Base-by-base conservation (phyloP, 495 filamentous ascomycete species). In the Physcia stellaris region DNA sequence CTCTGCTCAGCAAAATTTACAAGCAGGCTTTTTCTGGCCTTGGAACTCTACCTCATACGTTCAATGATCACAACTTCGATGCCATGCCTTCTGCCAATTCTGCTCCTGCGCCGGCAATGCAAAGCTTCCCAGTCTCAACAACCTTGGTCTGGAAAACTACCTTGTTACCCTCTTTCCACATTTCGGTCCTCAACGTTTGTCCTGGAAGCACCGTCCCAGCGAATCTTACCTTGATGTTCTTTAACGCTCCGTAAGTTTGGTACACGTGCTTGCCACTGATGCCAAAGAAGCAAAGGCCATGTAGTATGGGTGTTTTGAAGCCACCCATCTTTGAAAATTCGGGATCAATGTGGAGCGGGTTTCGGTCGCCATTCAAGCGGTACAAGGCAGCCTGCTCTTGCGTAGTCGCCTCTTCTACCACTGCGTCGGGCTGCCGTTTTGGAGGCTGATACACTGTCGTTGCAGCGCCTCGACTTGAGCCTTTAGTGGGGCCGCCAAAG, bases 361-460 rank as follows among this genome's bases (percentile, higher is more conserved):
- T 93, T 32, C 86, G 77, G 59, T 98, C 90, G 22, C 90, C 90
- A 48, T 79, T 86, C 32, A 98, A 68, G 11, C 90, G 75, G 68
- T 98, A 98, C n/a, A 98, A 55, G 2, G 83, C 87, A 11, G 90
- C 90, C 67, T 98, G 90, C 57, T 93, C 88, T 56, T 86, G 80
- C 11, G 77, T 83, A 19, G 90, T 98, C 66, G 77, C 78, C 63
- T 87, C 82, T 66, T 95, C 87, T 19, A 83, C 71, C 4, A 92
- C 74, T 22, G 71, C 70, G 54, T 98, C 92, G 13, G 90, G 76
- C 34, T 66, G 60, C 32, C 92, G 78, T 44, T 70, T 59, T 1
- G 90, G 92, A 13, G 81, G 71, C 55, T 78, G 76, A 61, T 95
- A 85, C 6, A 78, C 62, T 2, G 78, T 75, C 0, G 81, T 88